These are phyloP conservation scores for Dictyostelium purpureum DNA, from an alignment of 78 protist genomes.

Conservation along the genomic window DNA sequence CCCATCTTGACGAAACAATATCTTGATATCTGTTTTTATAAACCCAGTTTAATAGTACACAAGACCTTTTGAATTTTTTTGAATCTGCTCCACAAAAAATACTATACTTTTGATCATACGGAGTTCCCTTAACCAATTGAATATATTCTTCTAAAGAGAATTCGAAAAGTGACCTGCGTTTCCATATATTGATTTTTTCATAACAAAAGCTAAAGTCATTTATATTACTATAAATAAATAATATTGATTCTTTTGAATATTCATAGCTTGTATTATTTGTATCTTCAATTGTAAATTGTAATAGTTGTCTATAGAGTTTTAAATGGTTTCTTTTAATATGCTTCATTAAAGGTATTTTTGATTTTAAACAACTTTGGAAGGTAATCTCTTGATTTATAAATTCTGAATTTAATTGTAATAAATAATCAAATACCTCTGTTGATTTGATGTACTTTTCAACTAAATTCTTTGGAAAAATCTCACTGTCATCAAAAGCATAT, in stretches of 20 bases:
- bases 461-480: too few species aligned
- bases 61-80: too few species aligned
- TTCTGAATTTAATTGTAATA: background rate
- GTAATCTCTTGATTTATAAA: background rate
- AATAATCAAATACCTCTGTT: background rate
- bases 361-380: background rate
- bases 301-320: background rate
- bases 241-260: background rate
- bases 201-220: background rate
- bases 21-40: too few species aligned
- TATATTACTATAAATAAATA: background rate
- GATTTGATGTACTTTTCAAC: background rate
- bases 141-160: background rate
- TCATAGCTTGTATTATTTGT: background rate
- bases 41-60: too few species aligned
- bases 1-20: too few species aligned
- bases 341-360: background rate
- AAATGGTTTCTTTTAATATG: background rate
- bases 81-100: too few species aligned
- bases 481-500: too few species aligned
- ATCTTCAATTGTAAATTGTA: background rate
- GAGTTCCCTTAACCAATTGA: background rate
- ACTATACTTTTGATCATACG: background rate
- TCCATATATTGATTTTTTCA: background rate
- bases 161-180: background rate